These are phyloP conservation scores for Stephania cephalantha DNA, from an alignment of 164 flowering plant genomes.

Conservation along the genomic window DNA sequence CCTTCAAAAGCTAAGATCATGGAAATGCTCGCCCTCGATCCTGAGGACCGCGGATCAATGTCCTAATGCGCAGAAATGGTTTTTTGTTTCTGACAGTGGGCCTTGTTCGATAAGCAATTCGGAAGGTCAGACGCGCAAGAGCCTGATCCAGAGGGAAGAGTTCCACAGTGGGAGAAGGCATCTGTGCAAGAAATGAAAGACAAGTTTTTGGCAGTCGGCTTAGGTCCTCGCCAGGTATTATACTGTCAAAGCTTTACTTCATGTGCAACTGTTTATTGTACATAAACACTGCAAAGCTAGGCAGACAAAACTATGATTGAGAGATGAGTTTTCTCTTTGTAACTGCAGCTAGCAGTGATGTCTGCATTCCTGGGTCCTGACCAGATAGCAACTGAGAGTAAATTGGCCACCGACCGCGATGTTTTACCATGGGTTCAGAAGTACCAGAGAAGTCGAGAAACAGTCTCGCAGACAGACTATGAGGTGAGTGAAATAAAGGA, in stretches of 20 bases:
- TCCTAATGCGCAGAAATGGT: neutral
- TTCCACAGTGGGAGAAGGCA: conserved; percentile 79
- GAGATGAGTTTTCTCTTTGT: neutral
- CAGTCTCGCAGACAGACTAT: conserved; percentile 87
- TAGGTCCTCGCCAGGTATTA: conserved; percentile 94
- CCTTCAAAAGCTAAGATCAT: neutral
- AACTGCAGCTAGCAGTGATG: conserved; percentile 81
- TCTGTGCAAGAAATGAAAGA: conserved; percentile 89
- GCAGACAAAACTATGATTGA: neutral
- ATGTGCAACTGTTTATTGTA: neutral
- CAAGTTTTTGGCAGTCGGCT: conserved; percentile 66
- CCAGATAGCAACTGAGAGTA: conserved; percentile 64
- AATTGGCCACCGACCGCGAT: conserved; percentile 68
- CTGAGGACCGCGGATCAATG: neutral
- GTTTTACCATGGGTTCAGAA: conserved; percentile 87
- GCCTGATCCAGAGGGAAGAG: conserved; percentile 92
- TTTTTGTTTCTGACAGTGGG: conserved; percentile 53
- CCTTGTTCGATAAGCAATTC: conserved; percentile 69
- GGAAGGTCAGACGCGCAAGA: conserved; percentile 75
- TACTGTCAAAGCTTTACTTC: neutral
- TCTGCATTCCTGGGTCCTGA: conserved; percentile 96
- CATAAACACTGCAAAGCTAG: neutral
- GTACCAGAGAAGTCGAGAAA: conserved; percentile 91
- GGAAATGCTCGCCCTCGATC: neutral
- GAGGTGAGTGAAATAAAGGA: conserved; percentile 38